Evolutionary conservation across 2,329 filamentous ascomycete species (phyloP).

Genomic region (Aureobasidium sp.): DNA sequence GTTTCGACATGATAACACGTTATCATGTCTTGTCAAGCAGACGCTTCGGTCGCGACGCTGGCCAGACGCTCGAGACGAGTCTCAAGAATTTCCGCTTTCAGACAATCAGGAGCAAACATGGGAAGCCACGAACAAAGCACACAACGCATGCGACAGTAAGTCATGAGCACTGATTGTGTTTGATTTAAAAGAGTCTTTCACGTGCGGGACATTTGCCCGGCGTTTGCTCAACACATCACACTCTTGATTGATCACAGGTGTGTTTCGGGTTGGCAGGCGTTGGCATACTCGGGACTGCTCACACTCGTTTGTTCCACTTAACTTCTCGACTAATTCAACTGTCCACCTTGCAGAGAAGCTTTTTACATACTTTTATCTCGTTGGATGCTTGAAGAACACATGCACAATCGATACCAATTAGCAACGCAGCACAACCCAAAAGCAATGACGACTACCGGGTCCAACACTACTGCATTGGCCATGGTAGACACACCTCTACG

Average conservation of each 20-base stretch:
- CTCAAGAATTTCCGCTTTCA: conserved; percentile 4
- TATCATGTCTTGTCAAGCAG: background rate
- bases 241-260: background rate
- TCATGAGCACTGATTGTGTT: background rate
- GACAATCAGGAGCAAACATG: conserved; percentile 9
- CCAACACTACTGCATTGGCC: background rate
- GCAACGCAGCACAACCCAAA: background rate
- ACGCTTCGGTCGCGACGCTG: background rate
- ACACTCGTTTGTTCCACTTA: conserved; percentile 11
- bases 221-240: conserved; percentile 9
- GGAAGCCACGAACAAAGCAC: conserved; percentile 3
- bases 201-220: conserved; percentile 1
- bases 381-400: background rate
- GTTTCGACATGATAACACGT: background rate
- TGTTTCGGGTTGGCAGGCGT: conserved; percentile 4
- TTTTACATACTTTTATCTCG: background rate
- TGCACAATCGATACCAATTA: background rate
- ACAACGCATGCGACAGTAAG: conserved; percentile 15
- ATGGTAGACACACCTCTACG: conserved; percentile 7
- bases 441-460: conserved; percentile 4
- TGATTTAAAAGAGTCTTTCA: conserved; percentile 8
- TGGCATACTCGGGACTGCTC: background rate
- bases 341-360: background rate
- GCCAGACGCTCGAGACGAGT: background rate
- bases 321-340: background rate